Evolutionary conservation across 805 yeast genomes (phyloP), one percentile per base, ranked within the genome.

Genomic region (Komagataella pastoris): DNA sequence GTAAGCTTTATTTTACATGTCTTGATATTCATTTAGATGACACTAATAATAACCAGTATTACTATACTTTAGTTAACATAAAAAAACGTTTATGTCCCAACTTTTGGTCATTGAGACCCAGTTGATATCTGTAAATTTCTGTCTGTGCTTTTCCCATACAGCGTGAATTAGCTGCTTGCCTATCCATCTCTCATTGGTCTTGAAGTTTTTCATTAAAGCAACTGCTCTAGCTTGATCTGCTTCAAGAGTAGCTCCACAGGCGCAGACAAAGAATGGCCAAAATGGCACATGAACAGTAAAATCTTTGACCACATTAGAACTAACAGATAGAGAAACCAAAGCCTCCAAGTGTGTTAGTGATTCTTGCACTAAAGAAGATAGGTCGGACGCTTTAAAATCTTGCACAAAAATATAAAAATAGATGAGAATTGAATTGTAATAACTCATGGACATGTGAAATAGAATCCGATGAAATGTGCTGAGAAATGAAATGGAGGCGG

Each of bases 41-140:
- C 47, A 21, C 10, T 44, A 12, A 44, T 17, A 44, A 14, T 8
- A 44, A 44, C 19, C 21, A 44, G 12, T 44, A 17, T 44, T 44
- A 21, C 17, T 44, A 10, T 17, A n/a, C 14, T 8, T 21, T 12
- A 21, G 17, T 21, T 30, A 18, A 51, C 51, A 65, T 47, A 63
- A 55, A 51, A 59, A 66, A 1, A 68, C 70, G 2, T 63, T 56
- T 7, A 66, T 56, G 44, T 74, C 80, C 83, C 83, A 79, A 53
- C 73, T 79, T 50, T 79, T 67, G 1, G 78, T 65, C 64, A 77
- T 59, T 56, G 77, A 81, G 67, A 79, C 68, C 74, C 80, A 78
- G 30, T 77, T 75, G 23, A 56, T 50, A 49, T 66, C 60, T 54
- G 68, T 43, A 56, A 52, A 56, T 3, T 53, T 54, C 24, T 52